Conservation (phyloP, 352 stramenopile species). For the Globisporangium acanthophoron region DNA sequence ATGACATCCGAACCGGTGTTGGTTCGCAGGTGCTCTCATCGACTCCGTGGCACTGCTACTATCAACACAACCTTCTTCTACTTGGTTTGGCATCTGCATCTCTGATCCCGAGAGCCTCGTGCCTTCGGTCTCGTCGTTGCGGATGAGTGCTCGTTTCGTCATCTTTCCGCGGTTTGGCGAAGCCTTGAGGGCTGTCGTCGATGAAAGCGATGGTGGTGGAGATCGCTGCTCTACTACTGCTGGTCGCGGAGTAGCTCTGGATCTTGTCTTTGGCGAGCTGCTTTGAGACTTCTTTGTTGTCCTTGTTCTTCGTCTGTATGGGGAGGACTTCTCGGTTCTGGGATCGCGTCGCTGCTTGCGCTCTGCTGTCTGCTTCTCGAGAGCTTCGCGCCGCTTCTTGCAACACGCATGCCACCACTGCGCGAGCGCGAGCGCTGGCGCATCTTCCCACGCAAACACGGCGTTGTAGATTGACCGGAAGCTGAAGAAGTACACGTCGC, state of each 20-base stretch:
- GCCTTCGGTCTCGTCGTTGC: neutral
- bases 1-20: neutral
- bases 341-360: neutral
- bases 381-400: neutral
- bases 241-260: neutral
- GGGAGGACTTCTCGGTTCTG: neutral
- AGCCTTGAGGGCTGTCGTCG: neutral
- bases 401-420: conserved; percentile 23
- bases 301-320: neutral
- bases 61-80: neutral
- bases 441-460: conserved; percentile 34
- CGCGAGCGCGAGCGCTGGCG: conserved; percentile 21
- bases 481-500: conserved; percentile 18
- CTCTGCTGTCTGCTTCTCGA: neutral
- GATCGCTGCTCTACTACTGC: neutral
- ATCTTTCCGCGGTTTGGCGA: neutral
- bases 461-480: conserved; percentile 31
- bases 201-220: neutral
- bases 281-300: neutral
- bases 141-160: neutral
- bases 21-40: neutral
- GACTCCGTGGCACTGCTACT: neutral
- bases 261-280: neutral
- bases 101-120: neutral
- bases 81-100: neutral